A percentile compares a stretch with the other conserved stretches of the same genome.
These are phyloP conservation scores for Metarhizium robertsii DNA, from an alignment of 2,329 filamentous ascomycete species.

Conservation along the genomic window DNA sequence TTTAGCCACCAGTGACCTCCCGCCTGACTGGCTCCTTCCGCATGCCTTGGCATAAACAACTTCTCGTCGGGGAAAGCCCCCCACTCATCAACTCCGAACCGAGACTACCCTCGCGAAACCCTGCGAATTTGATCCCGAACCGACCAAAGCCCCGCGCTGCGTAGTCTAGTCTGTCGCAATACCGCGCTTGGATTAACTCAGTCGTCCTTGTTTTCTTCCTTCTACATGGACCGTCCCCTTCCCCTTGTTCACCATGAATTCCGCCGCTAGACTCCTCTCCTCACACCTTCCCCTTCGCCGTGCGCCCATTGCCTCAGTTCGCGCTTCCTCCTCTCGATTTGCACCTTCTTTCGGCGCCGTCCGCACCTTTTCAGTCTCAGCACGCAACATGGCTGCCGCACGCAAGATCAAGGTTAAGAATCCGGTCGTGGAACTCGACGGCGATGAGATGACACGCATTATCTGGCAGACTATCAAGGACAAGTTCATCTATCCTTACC, in stretches of 20 bases:
- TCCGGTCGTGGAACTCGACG: constrained; percentile 94
- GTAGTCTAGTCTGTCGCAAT: constrained; percentile 1
- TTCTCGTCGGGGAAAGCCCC: neutral
- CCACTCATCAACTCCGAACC: neutral
- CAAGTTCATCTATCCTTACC: constrained; percentile 93
- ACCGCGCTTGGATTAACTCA: neutral
- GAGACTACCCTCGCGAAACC: neutral
- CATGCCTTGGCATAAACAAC: constrained; percentile 11
- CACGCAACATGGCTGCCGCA: constrained; percentile 48
- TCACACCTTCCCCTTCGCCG: constrained; percentile 20
- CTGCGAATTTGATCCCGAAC: neutral
- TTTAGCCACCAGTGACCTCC: too few relatives aligned
- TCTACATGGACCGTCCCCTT: constrained; percentile 11
- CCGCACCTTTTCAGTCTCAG: constrained; percentile 52
- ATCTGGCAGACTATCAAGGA: constrained; percentile 99
- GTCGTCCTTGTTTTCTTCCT: constrained; percentile 11
- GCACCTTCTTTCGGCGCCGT: constrained; percentile 34
- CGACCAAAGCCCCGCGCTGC: constrained; percentile 1
- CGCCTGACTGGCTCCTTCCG: constrained; percentile 11
- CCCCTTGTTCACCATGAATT: constrained; percentile 14
- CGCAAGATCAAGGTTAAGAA: constrained; percentile 99
- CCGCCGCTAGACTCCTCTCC: constrained; percentile 21
- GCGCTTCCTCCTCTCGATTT: constrained; percentile 28
- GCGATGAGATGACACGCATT: constrained; percentile 93
- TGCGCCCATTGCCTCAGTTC: constrained; percentile 14